Evolutionary conservation across 2,329 filamentous ascomycete species (phyloP), one percentile per base, ranked within the genome.

Genomic region (Diaporthe nobilis): DNA sequence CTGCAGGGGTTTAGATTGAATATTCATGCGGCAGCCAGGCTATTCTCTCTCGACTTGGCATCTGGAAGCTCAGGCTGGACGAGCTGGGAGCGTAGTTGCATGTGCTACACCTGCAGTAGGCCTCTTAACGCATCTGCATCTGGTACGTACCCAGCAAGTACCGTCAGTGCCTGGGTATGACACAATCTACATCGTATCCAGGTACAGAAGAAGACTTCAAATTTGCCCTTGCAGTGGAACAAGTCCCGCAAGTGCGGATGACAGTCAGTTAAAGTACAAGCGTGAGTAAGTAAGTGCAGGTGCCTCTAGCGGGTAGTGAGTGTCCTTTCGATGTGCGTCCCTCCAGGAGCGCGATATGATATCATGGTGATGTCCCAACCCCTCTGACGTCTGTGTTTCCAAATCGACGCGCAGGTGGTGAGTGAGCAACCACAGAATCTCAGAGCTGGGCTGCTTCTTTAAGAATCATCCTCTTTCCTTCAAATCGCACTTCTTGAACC

Each of bases 361-460:
- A 70, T 70, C 65, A 70, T 70, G 65, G 65, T 70, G 65, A 70
- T 70, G 65, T 70, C 49, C 49, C 49, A 10, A 70, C 65, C 34
- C 65, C 49, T 70, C 65, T 70, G 65, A 70, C 65, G 65, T 70
- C 34, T 70, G 17, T 42, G 6, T 70, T 70, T 70, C 65, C 65
- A 22, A 70, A 70, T 55, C 47, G 8, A 53, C 10, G 65, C 60
- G 61, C 42, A 65, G 25, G n/a, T 49, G 42, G 20, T 65, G 42
- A 49, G 34, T 39, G 22, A 42, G 37, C 34, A 55, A 70, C 65
- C 49, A 70, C 53, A 47, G n/a, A 58, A 61, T 51, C 42, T 15
- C 44, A 31, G 42, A 34, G 60, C 37, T 42, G 28, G 13, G 10
- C 13, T 44, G 15, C 42, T 28, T 28, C 37, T 25, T 57, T n/a